Percentiles rank a stretch among this genome's conserved stretches.
Conservation (phyloP, 2,329 filamentous ascomycete genomes). For the Botrytis paeoniae region DNA sequence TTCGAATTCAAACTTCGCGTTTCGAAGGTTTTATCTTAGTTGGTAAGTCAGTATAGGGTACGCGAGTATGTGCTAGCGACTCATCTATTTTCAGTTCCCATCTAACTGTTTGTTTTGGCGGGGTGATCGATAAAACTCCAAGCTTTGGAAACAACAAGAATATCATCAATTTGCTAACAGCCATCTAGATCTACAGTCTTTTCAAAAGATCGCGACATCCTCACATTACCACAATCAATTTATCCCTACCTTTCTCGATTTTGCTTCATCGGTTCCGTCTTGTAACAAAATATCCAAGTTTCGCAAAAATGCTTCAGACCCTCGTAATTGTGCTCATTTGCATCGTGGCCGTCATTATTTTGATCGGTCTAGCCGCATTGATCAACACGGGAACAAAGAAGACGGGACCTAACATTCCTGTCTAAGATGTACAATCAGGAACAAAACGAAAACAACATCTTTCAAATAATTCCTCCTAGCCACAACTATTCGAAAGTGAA, state of each 20-base stretch:
- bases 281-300: not conserved
- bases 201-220: not conserved
- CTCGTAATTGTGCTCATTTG: constrained; percentile 13
- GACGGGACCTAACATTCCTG: not conserved
- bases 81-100: not conserved
- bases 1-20: not conserved
- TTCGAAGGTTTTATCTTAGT: not conserved
- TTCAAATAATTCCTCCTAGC: not conserved
- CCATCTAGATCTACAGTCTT: constrained; percentile 3
- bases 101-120: not conserved
- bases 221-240: not conserved
- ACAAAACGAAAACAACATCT: not conserved
- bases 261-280: not conserved
- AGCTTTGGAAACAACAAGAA: not conserved
- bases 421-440: not conserved
- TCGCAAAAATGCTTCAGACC: constrained; percentile 10
- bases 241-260: not conserved
- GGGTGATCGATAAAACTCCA: not conserved
- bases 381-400: constrained; percentile 1
- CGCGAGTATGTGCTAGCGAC: not conserved
- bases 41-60: not conserved
- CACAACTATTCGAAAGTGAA: not conserved
- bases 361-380: constrained; percentile 12
- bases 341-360: not conserved
- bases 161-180: not conserved